These are phyloP conservation scores for Gossypium thurberi DNA, from an alignment of 345 rosid genomes.

Conservation along the genomic window DNA sequence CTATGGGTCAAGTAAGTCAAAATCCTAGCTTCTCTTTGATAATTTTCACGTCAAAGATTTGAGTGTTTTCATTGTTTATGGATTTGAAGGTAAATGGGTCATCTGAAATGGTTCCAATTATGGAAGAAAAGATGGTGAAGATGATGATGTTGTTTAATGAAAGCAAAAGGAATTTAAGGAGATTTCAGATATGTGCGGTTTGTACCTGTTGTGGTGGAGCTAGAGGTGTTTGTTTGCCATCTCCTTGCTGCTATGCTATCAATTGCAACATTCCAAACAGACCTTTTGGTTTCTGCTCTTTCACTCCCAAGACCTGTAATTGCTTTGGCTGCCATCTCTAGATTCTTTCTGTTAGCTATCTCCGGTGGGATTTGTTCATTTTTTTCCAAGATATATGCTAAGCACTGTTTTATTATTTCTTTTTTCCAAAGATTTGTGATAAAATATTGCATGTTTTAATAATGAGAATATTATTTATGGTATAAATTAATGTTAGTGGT, in stretches of 20 bases:
- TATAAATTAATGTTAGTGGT: constrained; percentile 20
- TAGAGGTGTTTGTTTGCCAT: constrained; percentile 67
- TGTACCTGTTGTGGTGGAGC: constrained; percentile 98
- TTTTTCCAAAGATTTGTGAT: no score
- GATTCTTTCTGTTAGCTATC: not conserved
- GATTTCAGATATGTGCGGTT: constrained; percentile 84
- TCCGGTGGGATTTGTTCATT: no score
- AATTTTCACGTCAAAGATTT: constrained; percentile 1
- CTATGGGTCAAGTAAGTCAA: constrained; percentile 32
- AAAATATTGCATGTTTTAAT: not conserved
- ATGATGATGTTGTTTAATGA: constrained; percentile 51
- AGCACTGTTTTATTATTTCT: not conserved
- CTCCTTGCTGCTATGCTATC: constrained; percentile 95
- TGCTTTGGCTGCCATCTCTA: constrained; percentile 89
- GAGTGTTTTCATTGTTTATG: constrained; percentile 8
- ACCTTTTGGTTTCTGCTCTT: constrained; percentile 94
- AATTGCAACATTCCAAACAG: constrained; percentile 95
- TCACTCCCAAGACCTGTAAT: constrained; percentile 94
- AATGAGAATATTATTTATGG: not conserved
- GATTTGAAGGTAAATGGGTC: constrained; percentile 47
- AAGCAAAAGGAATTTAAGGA: constrained; percentile 70
- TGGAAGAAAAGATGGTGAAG: constrained; percentile 42
- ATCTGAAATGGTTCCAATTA: constrained; percentile 43
- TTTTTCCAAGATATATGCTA: constrained; percentile 4
- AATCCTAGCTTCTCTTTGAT: constrained; percentile 11